Evolutionary conservation across 2,329 filamentous ascomycete genomes (phyloP).

Genomic region (Trichoderma semiorbis): DNA sequence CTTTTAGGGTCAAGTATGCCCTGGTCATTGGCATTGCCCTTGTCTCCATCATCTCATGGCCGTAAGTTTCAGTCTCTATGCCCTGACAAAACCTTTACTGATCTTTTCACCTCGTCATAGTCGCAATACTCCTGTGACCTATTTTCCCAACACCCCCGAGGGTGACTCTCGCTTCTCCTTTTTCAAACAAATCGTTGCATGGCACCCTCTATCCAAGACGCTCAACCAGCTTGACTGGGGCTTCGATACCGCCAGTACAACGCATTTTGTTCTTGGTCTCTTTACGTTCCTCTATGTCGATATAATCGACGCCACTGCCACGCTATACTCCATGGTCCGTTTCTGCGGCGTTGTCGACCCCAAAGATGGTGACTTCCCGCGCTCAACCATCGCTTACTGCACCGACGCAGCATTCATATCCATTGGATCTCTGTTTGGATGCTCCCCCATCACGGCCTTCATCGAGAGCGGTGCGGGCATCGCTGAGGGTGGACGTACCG

Average conservation of each 20-base stretch:
- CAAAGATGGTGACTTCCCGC: conserved; percentile 76
- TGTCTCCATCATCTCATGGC: conserved; percentile 73
- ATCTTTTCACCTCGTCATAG: conserved; percentile 33
- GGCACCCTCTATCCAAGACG: conserved; percentile 64
- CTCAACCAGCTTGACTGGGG: conserved; percentile 66
- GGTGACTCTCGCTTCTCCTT: conserved; percentile 66
- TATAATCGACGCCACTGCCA: conserved; percentile 74
- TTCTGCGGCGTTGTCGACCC: conserved; percentile 65
- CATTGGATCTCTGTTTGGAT: conserved; percentile 65
- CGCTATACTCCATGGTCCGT: conserved; percentile 76
- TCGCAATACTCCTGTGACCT: conserved; percentile 65
- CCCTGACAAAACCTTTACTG: neutral
- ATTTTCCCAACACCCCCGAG: conserved; percentile 64
- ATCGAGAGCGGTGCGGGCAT: conserved; percentile 75
- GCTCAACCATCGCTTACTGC: conserved; percentile 75
- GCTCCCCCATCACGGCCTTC: conserved; percentile 69
- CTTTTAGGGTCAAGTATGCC: conserved; percentile 70
- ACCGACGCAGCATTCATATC: conserved; percentile 69
- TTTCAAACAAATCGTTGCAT: conserved; percentile 69
- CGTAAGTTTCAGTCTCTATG: conserved; percentile 44
- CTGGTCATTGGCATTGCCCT: conserved; percentile 70
- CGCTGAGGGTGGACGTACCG: conserved; percentile 69
- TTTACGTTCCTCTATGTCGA: conserved; percentile 79
- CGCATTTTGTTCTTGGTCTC: conserved; percentile 66
- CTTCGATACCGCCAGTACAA: conserved; percentile 48